Evolutionary conservation across 108 stramenopile genomes (phyloP), one percentile per base, ranked within the genome.

Genomic region (Seminavis robusta): DNA sequence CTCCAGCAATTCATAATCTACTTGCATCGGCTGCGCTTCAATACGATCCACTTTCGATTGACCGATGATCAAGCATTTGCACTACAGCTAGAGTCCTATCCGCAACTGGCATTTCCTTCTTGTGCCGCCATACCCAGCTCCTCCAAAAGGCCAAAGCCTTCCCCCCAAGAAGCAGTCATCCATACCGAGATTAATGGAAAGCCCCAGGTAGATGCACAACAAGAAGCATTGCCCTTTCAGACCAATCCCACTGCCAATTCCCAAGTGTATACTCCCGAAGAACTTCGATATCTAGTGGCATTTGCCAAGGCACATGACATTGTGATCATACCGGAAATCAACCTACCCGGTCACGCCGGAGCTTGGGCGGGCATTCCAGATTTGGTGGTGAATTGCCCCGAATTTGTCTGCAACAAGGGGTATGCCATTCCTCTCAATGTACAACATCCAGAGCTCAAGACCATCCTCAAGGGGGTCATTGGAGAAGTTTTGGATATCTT

Each of bases 11-110:
- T 65, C 30, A 20, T 77, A 0, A 60, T 55, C 30, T 15, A 61
- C 11, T 17, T 77, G 0, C 16, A 47, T 15, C 1, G 51, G 7
- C 7, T 77, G 47, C 43, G 52, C 30, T 73, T 67, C 62, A 77
- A 77, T 42, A 57, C 54, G 20, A 32, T 77, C 9, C 76, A 77
- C 45, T 73, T 77, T 23, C 65, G 76, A 33, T 42, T 77, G 56
- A 77, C 76, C 2, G 76, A 77, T 45, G 76, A 77, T 64, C 76
- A 77, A 56, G 44, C 57, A 10, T 71, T 71, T 25, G 44, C 47
- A 40, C 26, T 71, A 17, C 34, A 27, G 1, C 28, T 67, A 1
- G 49, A 59, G 1, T 52, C 10, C 26, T 33, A 39, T 33, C 58
- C 66, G 17, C 42, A 61, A 34, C 48, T 52, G 38, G 45, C 32